These are phyloP conservation scores for Physcia stellaris DNA, from an alignment of 495 filamentous ascomycete genomes.

Conservation along the genomic window DNA sequence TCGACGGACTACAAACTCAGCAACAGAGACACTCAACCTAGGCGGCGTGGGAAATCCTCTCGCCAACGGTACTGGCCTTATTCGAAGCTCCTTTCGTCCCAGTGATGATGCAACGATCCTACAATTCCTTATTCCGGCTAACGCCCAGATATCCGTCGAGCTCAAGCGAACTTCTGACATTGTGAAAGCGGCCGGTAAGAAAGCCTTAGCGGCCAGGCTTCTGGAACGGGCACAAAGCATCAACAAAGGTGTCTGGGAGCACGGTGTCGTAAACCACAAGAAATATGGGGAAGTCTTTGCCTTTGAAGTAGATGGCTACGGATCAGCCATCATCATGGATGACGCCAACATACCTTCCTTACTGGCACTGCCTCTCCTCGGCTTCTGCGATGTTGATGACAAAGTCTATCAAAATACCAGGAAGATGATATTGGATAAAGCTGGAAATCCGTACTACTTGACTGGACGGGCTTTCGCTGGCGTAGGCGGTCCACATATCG, in stretches of 20 bases:
- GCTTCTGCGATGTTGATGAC: conserved; percentile 58
- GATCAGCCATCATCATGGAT: conserved; percentile 85
- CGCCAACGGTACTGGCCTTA: conserved; percentile 66
- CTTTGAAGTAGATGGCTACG: conserved; percentile 94
- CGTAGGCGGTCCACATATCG: conserved; percentile 75
- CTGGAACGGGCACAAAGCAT: conserved; percentile 54
- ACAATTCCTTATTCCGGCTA: conserved; percentile 90
- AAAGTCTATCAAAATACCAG: conserved; percentile 77
- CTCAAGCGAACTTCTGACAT: conserved; percentile 63
- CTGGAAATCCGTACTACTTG: conserved; percentile 82
- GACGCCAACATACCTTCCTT: conserved; percentile 93
- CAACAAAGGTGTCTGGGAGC: conserved; percentile 63
- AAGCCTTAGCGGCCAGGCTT: conserved; percentile 38
- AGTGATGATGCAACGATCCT: conserved; percentile 95
- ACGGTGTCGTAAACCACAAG: conserved; percentile 78
- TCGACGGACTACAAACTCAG: conserved; percentile 59
- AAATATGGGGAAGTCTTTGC: conserved; percentile 85
- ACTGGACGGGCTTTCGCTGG: conserved; percentile 67
- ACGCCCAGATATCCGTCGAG: conserved; percentile 91
- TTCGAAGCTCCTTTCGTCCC: conserved; percentile 89
- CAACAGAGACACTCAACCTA: conserved; percentile 83
- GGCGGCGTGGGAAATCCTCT: conserved; percentile 80
- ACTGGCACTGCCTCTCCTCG: conserved; percentile 73
- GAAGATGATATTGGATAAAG: conserved; percentile 69
- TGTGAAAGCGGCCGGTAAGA: conserved; percentile 42